Conservation (phyloP, 164 flowering plant species). For the Hamamelis virginiana region DNA sequence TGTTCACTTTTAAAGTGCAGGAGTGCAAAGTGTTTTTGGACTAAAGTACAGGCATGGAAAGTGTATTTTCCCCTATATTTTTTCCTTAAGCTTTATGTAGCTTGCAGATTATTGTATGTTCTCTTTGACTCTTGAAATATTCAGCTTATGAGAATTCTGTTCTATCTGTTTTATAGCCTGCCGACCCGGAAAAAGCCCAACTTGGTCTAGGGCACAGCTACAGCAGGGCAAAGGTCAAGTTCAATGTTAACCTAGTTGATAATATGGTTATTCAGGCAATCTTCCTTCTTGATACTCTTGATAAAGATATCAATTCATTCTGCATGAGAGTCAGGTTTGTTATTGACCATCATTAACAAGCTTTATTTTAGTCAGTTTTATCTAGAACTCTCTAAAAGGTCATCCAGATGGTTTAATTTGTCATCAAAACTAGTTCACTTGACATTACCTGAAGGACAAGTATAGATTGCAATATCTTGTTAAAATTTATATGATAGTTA, state of each 20-base stretch:
- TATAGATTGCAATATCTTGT: no score
- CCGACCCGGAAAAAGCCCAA: constrained; percentile 90
- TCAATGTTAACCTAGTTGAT: constrained; percentile 95
- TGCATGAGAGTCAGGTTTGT: constrained; percentile 96
- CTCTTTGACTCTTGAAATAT: no score
- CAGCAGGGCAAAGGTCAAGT: constrained; percentile 98
- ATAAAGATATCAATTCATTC: constrained; percentile 91
- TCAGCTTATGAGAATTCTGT: no score
- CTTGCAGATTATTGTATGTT: not conserved
- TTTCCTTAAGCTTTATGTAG: not conserved
- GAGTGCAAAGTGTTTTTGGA: no score
- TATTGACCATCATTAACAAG: not conserved
- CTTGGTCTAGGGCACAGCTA: constrained; percentile 96
- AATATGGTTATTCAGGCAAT: constrained; percentile 99
- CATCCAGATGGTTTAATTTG: not conserved
- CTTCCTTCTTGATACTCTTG: constrained; percentile 92
- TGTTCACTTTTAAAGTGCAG: no score
- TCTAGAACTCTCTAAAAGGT: no score
- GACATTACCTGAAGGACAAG: no score
- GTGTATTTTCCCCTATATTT: no score
- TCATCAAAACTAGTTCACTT: not conserved
- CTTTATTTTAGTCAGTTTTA: not conserved
- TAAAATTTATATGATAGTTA: no score
- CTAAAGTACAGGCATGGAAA: no score
- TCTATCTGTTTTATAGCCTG: constrained; percentile 68